Base-by-base conservation (phyloP, 768 basidiomycete genomes). In the Lepiota brunneoincarnata region DNA sequence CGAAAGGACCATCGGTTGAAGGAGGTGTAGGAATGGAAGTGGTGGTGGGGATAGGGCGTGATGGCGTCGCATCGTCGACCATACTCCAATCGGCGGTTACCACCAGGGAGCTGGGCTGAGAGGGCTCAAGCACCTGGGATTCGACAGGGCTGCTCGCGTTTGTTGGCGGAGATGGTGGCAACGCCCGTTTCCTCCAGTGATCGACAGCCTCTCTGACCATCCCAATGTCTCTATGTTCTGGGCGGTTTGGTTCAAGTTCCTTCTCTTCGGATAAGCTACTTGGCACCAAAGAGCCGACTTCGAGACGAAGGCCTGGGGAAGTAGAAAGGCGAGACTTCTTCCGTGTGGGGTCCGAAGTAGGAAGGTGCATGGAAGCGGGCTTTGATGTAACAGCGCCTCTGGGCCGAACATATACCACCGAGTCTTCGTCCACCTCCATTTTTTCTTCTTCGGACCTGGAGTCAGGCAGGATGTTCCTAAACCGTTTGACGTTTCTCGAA, bases 251-350 rank as follows among this genome's bases (percentile, higher is more conserved):
- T 40, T 64, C 65, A 44, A 86, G 68, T 58, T 87, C 85, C 42
- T 76, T 70, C 63, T 87, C 87, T 57, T 86, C 82, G 44, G 84
- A 85, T 64, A 86, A 81, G 59, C 86, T 87, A 43, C 83, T 86
- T 18, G 81, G 83, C 6, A 87, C 72, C 17, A 81, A 62, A 26
- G 74, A 69, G 21, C 64, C 63, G 39, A 57, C 54, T 48, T 66
- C 63, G 52, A 55, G 51, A 48, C 58, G 66, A 42, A 62, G 57
- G 1, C 61, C 63, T 24, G 63, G 59, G 6, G 75, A 69, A 20
- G 73, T 61, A 1, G 71, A 71, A 23, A 73, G 49, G 17, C 75
- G 76, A 9, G 65, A 65, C 44, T 71, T 78, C 64, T 76, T 80
- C 49, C 58, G 66, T 40, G 55, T 57, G 18, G 44, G 7, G 18